Evolutionary conservation across 345 rosid species (phyloP).

Genomic region (Camelina hispida): DNA sequence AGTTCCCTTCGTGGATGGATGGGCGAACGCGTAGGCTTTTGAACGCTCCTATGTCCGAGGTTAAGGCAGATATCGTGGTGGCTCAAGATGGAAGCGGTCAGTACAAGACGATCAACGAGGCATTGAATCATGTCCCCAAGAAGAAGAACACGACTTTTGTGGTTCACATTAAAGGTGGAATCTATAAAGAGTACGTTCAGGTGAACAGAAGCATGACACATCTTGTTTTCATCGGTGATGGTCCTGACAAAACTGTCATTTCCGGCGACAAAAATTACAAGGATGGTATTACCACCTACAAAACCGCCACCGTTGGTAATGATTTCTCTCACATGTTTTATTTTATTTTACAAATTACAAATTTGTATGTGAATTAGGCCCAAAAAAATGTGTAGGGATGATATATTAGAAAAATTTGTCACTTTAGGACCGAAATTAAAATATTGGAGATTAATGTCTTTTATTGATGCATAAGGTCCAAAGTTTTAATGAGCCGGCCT

Average conservation of each 20-base stretch:
- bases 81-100: constrained; percentile 88
- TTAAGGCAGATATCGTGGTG: constrained; percentile 58
- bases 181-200: constrained; percentile 59
- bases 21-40: constrained; percentile 46
- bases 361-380: background rate
- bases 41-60: background rate
- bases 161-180: constrained; percentile 69
- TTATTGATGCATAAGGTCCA: background rate
- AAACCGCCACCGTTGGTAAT: constrained; percentile 72
- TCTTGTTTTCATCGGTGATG: constrained; percentile 71
- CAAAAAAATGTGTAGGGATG: background rate
- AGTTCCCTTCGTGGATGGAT: constrained; percentile 49
- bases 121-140: constrained; percentile 49
- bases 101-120: constrained; percentile 59
- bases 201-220: constrained; percentile 46
- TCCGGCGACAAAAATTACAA: constrained; percentile 51
- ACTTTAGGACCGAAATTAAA: background rate
- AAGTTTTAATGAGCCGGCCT: background rate
- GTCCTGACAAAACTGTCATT: constrained; percentile 65
- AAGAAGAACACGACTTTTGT: constrained; percentile 50
- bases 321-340: background rate
- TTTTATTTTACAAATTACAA: background rate
- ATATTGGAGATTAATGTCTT: background rate
- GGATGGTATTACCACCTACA: constrained; percentile 64
- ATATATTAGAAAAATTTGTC: background rate